Base-by-base conservation (phyloP, 1,139 yeast genomes). In the Diutina catenulata region DNA sequence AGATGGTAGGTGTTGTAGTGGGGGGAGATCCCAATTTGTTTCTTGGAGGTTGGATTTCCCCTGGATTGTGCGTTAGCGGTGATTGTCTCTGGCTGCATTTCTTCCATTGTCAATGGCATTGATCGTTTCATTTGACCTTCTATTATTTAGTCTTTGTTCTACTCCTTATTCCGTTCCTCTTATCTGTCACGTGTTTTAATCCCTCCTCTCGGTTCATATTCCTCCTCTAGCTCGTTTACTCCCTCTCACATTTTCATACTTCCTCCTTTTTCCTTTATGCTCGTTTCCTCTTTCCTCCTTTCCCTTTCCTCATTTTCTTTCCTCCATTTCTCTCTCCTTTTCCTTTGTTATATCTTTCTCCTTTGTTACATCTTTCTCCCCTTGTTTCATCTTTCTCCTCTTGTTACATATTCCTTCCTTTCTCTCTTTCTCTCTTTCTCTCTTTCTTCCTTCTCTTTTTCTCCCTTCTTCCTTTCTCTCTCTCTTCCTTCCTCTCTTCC, bases 131-230 rank as follows among this genome's bases (percentile, higher is more conserved):
- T n/a, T n/a, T n/a, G n/a, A n/a, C n/a, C n/a, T n/a, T n/a, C n/a
- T n/a, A 44, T 61, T 15, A 41, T 52, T 40, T 36, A 19, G 10
- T 8, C 16, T 15, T 14, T 21, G n/a, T 25, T 27, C 14, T 15
- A 24, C 10, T 16, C n/a, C 10, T 23, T 22, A 8, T 22, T 22
- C 10, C 10, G 10, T 22, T 22, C 10, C 10, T 22, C 24, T 22
- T 8, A 7, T 22, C 24, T 19, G n/a, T 38, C 28, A 16, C 33
- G 27, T 23, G 33, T 20, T 27, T 16, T 13, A 32, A 28, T 27
- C 36, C 9, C 14, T 22, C 14, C 33, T 11, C 39, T n/a, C 29
- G 25, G 22, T 28, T 20, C 29, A 23, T 35, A 29, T 33, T 38
- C 23, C 36, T 13, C 19, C 14, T 11, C 23, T n/a, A n/a, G n/a